Base-by-base conservation (phyloP, 306 rosid genomes). In the Prunus dulcis region DNA sequence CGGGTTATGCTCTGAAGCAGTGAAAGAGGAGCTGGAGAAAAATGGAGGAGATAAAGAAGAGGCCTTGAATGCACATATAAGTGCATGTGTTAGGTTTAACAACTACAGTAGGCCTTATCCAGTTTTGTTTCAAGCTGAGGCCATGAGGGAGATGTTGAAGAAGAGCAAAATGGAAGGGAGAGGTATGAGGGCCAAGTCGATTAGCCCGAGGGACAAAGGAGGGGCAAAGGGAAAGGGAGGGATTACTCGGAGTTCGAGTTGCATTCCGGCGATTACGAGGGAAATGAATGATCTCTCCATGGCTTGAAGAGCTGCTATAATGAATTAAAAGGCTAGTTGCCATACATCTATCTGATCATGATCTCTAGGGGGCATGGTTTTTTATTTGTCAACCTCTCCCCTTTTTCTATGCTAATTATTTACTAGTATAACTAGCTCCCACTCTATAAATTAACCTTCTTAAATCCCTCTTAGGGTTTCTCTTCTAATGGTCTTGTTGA, bases 91-190 rank as follows among this genome's bases (percentile, higher is more conserved):
- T 13, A 87, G 85, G 90, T 96, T 96, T 68, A 96, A 91, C 88
- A 96, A 89, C 63, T 87, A 18, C 51, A 89, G 91, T 0, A 88
- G 97, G 83, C 96, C 97, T 74, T 96, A 89, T 64, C 99, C 99
- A 0, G 99, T 96, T 64, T 50, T 96, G 81, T 89, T 80, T 53
- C 97, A 91, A 57, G 99, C 99, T 1, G 89, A 92, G 53, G 98
- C 96, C 62, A 96, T 92, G 99, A 88, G 92, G 25, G 93, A 92
- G 82, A 96, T 96, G 90, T 57, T 96, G 72, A 92, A 96, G 83
- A 95, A 87, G 86, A 88, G 77, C 82, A 81, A 82, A 9, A 14
- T 72, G 6, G 96, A 92, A 71, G 96, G 96, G 9, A 88, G 70
- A 38, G 70, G 52, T 2, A 5, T 67, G 20, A 88, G 97, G 86